Conservation (phyloP, 495 filamentous ascomycete genomes). For the Geoglossum glabrum region DNA sequence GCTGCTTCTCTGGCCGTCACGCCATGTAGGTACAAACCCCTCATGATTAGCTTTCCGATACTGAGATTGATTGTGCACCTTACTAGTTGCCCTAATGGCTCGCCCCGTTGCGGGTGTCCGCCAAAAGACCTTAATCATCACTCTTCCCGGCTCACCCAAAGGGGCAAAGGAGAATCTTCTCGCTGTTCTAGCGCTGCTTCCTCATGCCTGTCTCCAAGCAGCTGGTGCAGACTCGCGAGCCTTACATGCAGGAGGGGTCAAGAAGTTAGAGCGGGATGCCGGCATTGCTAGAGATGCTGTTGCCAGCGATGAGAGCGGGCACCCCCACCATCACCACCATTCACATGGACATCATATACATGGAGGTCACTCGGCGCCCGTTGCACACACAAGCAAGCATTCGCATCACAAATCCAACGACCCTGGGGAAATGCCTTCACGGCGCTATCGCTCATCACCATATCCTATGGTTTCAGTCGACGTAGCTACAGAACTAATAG, state of each 20-base stretch:
- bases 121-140: conserved; percentile 67
- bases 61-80: background rate
- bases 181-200: conserved; percentile 69
- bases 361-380: conserved; percentile 39
- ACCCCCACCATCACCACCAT: conserved; percentile 30
- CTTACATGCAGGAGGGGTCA: conserved; percentile 61
- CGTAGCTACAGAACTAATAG: conserved; percentile 56
- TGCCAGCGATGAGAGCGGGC: conserved; percentile 6
- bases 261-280: conserved; percentile 68
- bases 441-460: conserved; percentile 63
- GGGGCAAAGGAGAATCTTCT: conserved; percentile 93
- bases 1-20: conserved; percentile 67
- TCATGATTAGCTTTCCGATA: background rate
- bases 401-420: conserved; percentile 54
- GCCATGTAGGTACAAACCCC: conserved; percentile 59
- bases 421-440: conserved; percentile 53
- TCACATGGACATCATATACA: no score
- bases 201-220: conserved; percentile 83
- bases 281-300: conserved; percentile 27
- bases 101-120: conserved; percentile 81
- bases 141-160: conserved; percentile 86
- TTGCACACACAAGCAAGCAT: conserved; percentile 43
- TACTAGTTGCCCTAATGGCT: conserved; percentile 85
- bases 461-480: conserved; percentile 82
- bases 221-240: conserved; percentile 62